Evolutionary conservation across 371 early-diverging fungal genomes (phyloP).

Genomic region (Mortierella sp.): DNA sequence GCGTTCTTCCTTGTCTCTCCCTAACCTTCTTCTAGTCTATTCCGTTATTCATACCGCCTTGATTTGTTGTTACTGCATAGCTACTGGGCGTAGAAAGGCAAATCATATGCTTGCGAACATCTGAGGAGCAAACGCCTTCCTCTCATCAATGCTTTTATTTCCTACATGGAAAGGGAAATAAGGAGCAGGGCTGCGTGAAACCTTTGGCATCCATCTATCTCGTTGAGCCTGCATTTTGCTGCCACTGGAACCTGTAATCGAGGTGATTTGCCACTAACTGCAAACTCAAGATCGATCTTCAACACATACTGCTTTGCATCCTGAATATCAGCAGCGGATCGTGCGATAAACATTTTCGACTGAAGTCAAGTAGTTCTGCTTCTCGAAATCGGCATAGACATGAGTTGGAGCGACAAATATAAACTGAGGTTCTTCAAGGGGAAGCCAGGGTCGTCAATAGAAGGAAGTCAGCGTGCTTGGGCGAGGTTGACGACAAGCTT

Average conservation of each 20-base stretch:
- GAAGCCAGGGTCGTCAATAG: constrained; percentile 7
- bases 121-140: too few relatives aligned
- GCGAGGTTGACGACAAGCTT: constrained; percentile 5
- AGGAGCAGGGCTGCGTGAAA: too few relatives aligned
- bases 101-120: too few relatives aligned
- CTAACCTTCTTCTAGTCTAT: too few relatives aligned
- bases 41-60: too few relatives aligned
- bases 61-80: too few relatives aligned
- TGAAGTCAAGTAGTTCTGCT: constrained; percentile 14
- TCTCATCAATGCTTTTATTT: too few relatives aligned
- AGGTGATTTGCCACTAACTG: constrained; percentile 15
- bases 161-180: too few relatives aligned
- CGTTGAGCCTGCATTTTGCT: too few relatives aligned
- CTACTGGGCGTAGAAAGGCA: too few relatives aligned
- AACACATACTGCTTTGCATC: constrained; percentile 23
- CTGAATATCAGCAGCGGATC: background rate
- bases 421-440: background rate
- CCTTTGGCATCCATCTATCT: too few relatives aligned
- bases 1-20: too few relatives aligned
- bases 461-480: background rate
- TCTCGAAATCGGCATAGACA: constrained; percentile 9
- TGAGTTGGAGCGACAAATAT: constrained; percentile 18
- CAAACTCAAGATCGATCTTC: constrained; percentile 19
- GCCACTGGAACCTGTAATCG: background rate
- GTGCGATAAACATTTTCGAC: background rate